Evolutionary conservation across 108 stramenopile genomes (phyloP).

Genomic region (Cyclotella cryptica): DNA sequence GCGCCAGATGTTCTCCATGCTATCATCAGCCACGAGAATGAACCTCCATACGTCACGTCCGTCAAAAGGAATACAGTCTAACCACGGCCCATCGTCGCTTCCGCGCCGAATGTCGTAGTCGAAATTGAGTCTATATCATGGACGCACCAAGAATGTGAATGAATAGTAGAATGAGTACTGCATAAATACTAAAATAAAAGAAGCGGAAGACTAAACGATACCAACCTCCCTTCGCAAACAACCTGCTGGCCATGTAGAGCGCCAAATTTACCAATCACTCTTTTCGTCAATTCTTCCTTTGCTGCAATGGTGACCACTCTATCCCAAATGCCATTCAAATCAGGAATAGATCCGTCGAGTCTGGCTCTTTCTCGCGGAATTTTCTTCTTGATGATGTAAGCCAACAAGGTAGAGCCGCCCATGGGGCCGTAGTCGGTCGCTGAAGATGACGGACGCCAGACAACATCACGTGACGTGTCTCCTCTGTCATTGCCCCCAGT

Average conservation of each 20-base stretch:
- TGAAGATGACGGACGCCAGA: slow-evolving; percentile 2
- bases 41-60: slow-evolving; percentile 40
- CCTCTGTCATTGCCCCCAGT: background rate
- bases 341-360: background rate
- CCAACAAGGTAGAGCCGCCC: background rate
- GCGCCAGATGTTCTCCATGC: slow-evolving; percentile 18
- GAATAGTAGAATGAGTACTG: background rate
- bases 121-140: slow-evolving; percentile 31
- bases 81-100: slow-evolving; percentile 23
- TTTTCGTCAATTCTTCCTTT: background rate
- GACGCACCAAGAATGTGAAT: background rate
- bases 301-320: background rate
- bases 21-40: slow-evolving; percentile 18
- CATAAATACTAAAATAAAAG: background rate
- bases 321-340: slow-evolving; percentile 3
- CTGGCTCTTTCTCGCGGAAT: background rate
- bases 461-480: background rate
- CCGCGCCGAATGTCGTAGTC: slow-evolving; percentile 41
- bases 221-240: slow-evolving; percentile 37
- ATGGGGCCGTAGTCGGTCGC: background rate
- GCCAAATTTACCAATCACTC: slow-evolving; percentile 10
- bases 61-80: slow-evolving; percentile 30
- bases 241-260: slow-evolving; percentile 33
- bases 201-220: background rate
- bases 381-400: background rate